Base-by-base conservation (phyloP, 2,329 filamentous ascomycete genomes). In the Trichoderma citrinoviride region DNA sequence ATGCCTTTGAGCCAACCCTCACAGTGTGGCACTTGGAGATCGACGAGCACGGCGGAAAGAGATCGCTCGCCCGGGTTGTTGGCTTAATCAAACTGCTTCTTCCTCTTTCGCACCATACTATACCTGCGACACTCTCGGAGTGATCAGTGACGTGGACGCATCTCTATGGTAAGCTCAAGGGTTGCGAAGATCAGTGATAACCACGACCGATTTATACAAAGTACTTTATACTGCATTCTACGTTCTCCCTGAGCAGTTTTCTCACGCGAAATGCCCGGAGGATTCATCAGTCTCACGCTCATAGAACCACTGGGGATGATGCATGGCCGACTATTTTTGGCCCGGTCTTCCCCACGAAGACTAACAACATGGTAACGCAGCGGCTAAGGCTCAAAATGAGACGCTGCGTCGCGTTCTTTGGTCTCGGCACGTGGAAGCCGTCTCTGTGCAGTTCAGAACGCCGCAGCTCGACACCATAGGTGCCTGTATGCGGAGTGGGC, bases 21-120 rank as follows among this genome's bases (percentile, higher is more conserved):
- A 61, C 47, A 29, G 46, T 43, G 46, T 37, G 40, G 23, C 37
- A 46, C 41, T 10, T 57, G 41, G 25, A n/a, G 19, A 19, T 27
- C 52, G 47, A 19, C 23, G 19, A 49, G 57, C 19, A 8, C 17
- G 40, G 40, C 37, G n/a, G 23, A 29, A 6, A 33, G 33, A 37
- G 33, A 37, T 37, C 33, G 29, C 46, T 52, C n/a, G 23, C 21
- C 14, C 29, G 44, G 27, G 40, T 52, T 61, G 37, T 47, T 37
- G 40, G 49, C 29, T 53, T 61, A 61, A 61, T 61, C 33, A 44
- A 61, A 53, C 49, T 53, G 58, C 33, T 61, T 61, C 58, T n/a
- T 61, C 58, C 14, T 25, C 25, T 61, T 49, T 40, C 58, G 58
- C 58, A 61, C 58, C 58, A 61, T 61, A 49, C 43, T 49, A 44